Evolutionary conservation across 345 rosid genomes (phyloP).

Genomic region (Aethionema arabicum): DNA sequence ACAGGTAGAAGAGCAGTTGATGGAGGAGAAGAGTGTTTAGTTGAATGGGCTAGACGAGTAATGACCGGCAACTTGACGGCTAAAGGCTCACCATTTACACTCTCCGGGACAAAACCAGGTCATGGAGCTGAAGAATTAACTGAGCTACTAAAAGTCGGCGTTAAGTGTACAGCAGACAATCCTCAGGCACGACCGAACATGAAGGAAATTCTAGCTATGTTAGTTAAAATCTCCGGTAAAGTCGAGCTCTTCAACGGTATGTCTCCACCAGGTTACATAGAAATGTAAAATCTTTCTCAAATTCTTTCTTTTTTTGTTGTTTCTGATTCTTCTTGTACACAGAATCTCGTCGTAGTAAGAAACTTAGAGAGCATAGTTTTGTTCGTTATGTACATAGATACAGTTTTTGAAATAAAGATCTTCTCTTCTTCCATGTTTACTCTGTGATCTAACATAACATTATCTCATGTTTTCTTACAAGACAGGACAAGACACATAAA

Average conservation of each 20-base stretch:
- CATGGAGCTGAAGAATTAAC: conserved; percentile 67
- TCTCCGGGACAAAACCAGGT: conserved; percentile 62
- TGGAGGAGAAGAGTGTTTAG: conserved; percentile 89
- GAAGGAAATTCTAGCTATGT: conserved; percentile 74
- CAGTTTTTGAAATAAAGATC: conserved; percentile 10
- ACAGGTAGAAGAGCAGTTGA: conserved; percentile 85
- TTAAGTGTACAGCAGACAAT: conserved; percentile 68
- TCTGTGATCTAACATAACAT: conserved; percentile 3
- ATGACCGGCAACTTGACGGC: conserved; percentile 43
- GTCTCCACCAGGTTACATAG: conserved; percentile 36
- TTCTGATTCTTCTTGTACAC: conserved; percentile 40
- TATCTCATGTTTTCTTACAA: conserved; percentile 23
- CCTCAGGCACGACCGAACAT: conserved; percentile 89
- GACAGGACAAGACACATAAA: conserved; percentile 8
- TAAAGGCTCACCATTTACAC: conserved; percentile 44
- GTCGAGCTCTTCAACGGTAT: conserved; percentile 40
- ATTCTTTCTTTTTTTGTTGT: conserved; percentile 20
- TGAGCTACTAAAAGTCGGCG: conserved; percentile 60
- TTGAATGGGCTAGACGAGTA: conserved; percentile 80
- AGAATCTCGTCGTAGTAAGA: conserved; percentile 25
- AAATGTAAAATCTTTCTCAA: conserved; percentile 32
- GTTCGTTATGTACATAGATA: conserved; percentile 28
- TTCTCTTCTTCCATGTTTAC: conserved; percentile 25
- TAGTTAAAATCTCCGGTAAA: conserved; percentile 47
- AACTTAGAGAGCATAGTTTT: conserved; percentile 20